Conservation (phyloP, 352 stramenopile genomes). For the Phytophthora hibernalis region DNA sequence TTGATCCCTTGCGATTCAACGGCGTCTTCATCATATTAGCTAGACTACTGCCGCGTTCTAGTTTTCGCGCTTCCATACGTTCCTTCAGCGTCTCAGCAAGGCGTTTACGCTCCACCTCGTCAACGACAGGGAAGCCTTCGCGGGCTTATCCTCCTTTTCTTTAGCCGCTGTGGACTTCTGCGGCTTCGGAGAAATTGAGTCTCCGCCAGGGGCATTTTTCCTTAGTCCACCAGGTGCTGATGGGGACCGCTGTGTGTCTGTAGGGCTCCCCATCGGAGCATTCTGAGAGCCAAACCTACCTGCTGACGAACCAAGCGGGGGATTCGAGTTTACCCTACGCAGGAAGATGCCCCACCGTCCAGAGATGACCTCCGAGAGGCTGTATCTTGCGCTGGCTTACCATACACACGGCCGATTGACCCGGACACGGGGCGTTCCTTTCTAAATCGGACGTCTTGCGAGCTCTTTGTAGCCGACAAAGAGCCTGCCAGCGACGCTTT, state of each 20-base stretch:
- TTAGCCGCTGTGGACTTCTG: constrained; percentile 21
- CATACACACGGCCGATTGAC: constrained; percentile 29
- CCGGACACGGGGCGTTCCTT: constrained; percentile 33
- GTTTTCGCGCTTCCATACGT: constrained; percentile 53
- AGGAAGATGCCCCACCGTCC: constrained; percentile 32
- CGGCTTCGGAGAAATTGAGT: constrained; percentile 29
- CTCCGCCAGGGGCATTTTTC: constrained; percentile 21
- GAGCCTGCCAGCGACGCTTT: constrained; percentile 38
- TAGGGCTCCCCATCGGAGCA: constrained; percentile 11
- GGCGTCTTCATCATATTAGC: constrained; percentile 47
- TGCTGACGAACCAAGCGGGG: constrained; percentile 17
- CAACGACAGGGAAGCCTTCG: constrained; percentile 27
- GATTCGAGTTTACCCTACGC: constrained; percentile 26
- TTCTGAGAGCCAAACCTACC: constrained; percentile 30
- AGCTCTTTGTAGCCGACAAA: constrained; percentile 42
- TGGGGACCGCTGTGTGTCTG: constrained; percentile 24
- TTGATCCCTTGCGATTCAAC: constrained; percentile 24
- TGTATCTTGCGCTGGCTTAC: constrained; percentile 27
- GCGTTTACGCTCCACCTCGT: constrained; percentile 51
- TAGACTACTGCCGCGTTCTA: constrained; percentile 43
- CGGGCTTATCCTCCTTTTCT: constrained; percentile 25
- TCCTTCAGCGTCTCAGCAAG: constrained; percentile 41
- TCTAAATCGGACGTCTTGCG: constrained; percentile 57
- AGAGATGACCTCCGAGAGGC: constrained; percentile 41
- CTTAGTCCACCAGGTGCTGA: constrained; percentile 20